phyloP scores from a whole-genome alignment of 2,329 filamentous ascomycete species.

The Xylariaceae sp. region DNA sequence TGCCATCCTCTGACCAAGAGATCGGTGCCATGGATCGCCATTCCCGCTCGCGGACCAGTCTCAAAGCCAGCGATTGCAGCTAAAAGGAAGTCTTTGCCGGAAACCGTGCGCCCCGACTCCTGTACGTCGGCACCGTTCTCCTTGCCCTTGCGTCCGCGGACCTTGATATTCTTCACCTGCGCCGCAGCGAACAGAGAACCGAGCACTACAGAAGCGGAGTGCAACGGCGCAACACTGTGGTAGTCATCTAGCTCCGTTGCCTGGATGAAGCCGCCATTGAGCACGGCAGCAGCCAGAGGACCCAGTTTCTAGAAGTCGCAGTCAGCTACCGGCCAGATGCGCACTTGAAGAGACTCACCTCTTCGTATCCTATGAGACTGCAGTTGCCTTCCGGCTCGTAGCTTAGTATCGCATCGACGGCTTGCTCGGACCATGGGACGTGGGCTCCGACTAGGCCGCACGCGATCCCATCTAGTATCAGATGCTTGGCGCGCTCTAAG shows the following conservation, averaged over 20 bases:
- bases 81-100: constrained; percentile 33
- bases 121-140: background rate
- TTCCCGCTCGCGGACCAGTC: constrained; percentile 30
- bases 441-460: constrained; percentile 40
- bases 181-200: constrained; percentile 37
- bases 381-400: constrained; percentile 34
- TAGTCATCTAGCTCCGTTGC: constrained; percentile 44
- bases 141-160: background rate
- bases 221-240: constrained; percentile 36
- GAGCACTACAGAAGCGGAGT: constrained; percentile 15
- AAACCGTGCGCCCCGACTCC: constrained; percentile 14
- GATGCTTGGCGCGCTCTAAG: constrained; percentile 37
- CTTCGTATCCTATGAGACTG: constrained; percentile 21
- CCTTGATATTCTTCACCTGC: constrained; percentile 10
- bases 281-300: constrained; percentile 37
- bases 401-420: constrained; percentile 30
- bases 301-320: constrained; percentile 19
- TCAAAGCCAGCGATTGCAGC: constrained; percentile 38
- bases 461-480: constrained; percentile 42
- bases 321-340: background rate
- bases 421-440: constrained; percentile 39
- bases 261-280: constrained; percentile 45
- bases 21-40: constrained; percentile 36
- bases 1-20: constrained; percentile 41
- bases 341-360: constrained; percentile 21